Conservation (phyloP, 2,329 filamentous ascomycete species). For the Diplocarpon mali region DNA sequence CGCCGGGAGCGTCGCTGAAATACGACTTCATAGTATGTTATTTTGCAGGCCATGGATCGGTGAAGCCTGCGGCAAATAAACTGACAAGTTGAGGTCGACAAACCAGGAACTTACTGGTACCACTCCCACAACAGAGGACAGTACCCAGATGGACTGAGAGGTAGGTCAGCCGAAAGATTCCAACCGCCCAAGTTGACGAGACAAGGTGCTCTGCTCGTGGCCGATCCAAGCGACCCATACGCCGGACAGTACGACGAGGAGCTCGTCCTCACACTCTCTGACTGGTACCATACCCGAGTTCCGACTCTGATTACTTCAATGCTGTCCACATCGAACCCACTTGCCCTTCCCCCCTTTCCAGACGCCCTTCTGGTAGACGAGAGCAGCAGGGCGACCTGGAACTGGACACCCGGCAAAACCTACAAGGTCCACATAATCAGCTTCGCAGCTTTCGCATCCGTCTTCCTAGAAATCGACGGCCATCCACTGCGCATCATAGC, state of each 20-base stretch:
- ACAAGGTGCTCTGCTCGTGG: slow-evolving; percentile 42
- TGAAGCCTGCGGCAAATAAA: neutral
- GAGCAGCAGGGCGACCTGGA: slow-evolving; percentile 12
- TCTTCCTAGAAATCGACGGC: slow-evolving; percentile 10
- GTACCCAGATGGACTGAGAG: slow-evolving; percentile 11
- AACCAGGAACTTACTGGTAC: slow-evolving; percentile 40
- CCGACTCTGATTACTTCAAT: slow-evolving; percentile 11
- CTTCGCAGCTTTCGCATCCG: slow-evolving; percentile 12
- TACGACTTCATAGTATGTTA: slow-evolving; percentile 28
- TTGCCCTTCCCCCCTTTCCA: slow-evolving; percentile 9
- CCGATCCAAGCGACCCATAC: slow-evolving; percentile 45
- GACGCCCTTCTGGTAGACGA: slow-evolving; percentile 12
- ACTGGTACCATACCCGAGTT: slow-evolving; percentile 40
- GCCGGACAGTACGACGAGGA: slow-evolving; percentile 43
- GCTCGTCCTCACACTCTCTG: slow-evolving; percentile 42
- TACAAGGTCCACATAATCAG: slow-evolving; percentile 17
- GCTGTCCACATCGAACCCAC: slow-evolving; percentile 7
- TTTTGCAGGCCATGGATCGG: too few relatives aligned
- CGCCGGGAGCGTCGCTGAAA: slow-evolving; percentile 23
- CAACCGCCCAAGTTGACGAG: neutral
- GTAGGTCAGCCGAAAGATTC: neutral
- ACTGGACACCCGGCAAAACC: slow-evolving; percentile 11
- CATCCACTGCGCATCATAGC: slow-evolving; percentile 35
- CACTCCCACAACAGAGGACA: slow-evolving; percentile 45
- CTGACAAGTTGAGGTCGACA: slow-evolving; percentile 19